Conservation (phyloP, 148 eudicot species). For the Cornus kousa region DNA sequence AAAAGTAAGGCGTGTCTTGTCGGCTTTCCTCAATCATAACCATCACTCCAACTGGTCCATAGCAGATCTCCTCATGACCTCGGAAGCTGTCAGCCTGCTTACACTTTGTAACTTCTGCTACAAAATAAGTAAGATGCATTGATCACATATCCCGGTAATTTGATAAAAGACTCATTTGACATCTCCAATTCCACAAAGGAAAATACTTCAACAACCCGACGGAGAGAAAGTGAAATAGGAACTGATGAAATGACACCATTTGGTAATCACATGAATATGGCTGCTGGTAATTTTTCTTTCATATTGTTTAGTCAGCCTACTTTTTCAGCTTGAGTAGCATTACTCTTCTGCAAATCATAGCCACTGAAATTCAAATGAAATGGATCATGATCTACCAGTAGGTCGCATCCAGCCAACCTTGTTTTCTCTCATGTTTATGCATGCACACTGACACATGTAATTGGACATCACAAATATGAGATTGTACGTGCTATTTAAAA, state of each 20-base stretch:
- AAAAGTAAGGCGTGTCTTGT: neutral
- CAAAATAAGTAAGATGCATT: conserved; percentile 93
- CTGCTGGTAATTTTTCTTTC: no score
- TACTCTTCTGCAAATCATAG: neutral
- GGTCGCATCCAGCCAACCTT: neutral
- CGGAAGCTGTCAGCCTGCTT: conserved; percentile 89
- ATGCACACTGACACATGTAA: no score
- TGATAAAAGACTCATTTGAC: neutral
- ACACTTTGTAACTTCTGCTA: conserved; percentile 96
- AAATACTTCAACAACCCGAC: neutral
- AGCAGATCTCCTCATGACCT: conserved; percentile 85
- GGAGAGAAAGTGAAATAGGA: no score
- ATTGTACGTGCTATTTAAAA: no score
- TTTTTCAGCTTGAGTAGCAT: no score
- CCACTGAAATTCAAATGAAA: neutral
- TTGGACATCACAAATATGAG: no score
- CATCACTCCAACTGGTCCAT: conserved; percentile 95
- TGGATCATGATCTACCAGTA: neutral
- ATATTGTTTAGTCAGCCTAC: no score
- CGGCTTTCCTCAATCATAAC: conserved; percentile 69
- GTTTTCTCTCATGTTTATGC: neutral
- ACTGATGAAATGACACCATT: no score
- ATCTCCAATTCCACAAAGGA: neutral
- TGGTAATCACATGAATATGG: no score
- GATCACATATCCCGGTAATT: conserved; percentile 53